These are phyloP conservation scores for Phycomyces nitens DNA, from an alignment of 192 early-diverging fungal genomes.

Conservation along the genomic window DNA sequence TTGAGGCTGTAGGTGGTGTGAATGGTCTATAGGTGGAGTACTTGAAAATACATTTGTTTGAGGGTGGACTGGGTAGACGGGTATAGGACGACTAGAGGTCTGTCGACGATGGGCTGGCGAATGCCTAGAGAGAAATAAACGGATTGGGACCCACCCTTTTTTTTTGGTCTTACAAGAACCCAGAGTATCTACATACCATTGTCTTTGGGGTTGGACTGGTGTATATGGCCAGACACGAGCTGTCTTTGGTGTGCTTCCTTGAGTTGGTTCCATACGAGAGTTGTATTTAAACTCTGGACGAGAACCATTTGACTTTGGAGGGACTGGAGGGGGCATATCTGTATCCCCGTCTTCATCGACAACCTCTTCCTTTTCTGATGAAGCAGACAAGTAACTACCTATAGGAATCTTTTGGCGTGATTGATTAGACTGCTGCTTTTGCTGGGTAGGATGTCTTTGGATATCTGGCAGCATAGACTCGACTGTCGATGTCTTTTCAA, in stretches of 20 bases:
- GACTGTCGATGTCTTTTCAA: constrained; percentile 6
- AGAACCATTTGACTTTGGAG: constrained; percentile 16
- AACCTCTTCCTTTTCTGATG: background rate
- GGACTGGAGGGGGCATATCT: constrained; percentile 20
- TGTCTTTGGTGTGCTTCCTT: constrained; percentile 1
- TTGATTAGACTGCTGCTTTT: background rate
- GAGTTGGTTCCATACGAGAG: constrained; percentile 1
- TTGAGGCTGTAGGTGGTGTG: background rate
- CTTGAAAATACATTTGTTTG: background rate
- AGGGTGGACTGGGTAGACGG: background rate
- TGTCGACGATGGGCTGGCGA: background rate
- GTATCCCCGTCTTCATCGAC: background rate
- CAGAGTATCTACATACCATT: background rate
- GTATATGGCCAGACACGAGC: background rate
- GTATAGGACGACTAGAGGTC: background rate
- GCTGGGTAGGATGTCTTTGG: constrained; percentile 1
- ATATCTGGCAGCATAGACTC: constrained; percentile 3
- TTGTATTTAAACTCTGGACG: constrained; percentile 11
- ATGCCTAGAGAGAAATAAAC: background rate
- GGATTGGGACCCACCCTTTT: background rate
- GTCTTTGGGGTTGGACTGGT: background rate
- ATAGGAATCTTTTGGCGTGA: background rate
- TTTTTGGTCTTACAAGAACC: background rate
- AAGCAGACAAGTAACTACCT: background rate
- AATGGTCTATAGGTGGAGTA: background rate